Evolutionary conservation across 1,284 basidiomycete genomes (phyloP).

Genomic region (Tylopilus sp.): DNA sequence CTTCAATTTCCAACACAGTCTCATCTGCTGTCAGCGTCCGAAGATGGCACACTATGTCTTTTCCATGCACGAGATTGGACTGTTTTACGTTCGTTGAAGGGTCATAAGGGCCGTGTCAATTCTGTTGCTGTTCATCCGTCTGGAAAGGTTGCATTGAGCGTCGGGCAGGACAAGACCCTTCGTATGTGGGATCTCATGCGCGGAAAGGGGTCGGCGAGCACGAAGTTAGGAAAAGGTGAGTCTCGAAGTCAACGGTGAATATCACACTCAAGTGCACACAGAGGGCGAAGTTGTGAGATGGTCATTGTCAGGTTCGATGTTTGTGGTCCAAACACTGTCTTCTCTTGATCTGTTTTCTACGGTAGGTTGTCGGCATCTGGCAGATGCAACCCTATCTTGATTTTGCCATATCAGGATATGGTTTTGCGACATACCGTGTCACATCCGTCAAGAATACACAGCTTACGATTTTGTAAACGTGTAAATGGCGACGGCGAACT

Average conservation of each 20-base stretch:
- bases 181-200: conserved; percentile 99
- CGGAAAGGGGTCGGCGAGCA: conserved; percentile 90
- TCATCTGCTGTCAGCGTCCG: conserved; percentile 90
- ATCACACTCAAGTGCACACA: conserved; percentile 45
- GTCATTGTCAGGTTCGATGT: conserved; percentile 80
- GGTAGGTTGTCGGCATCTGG: conserved; percentile 56
- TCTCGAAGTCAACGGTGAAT: conserved; percentile 1
- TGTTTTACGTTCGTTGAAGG: conserved; percentile 88
- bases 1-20: conserved; percentile 90
- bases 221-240: conserved; percentile 87
- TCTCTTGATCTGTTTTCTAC: conserved; percentile 87
- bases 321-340: conserved; percentile 80
- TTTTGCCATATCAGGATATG: conserved; percentile 67
- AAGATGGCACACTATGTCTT: conserved; percentile 90
- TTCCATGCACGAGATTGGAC: conserved; percentile 96
- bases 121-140: conserved; percentile 92
- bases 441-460: conserved; percentile 85
- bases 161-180: conserved; percentile 91
- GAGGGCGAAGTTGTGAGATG: conserved; percentile 92
- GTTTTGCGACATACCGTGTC: conserved; percentile 74
- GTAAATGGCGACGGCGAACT: conserved; percentile 68
- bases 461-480: conserved; percentile 76
- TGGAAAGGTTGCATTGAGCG: conserved; percentile 90
- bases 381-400: not conserved
- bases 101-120: conserved; percentile 95